phyloP scores from a whole-genome alignment of 176 grass and related monocot species.

The Poa annua region DNA sequence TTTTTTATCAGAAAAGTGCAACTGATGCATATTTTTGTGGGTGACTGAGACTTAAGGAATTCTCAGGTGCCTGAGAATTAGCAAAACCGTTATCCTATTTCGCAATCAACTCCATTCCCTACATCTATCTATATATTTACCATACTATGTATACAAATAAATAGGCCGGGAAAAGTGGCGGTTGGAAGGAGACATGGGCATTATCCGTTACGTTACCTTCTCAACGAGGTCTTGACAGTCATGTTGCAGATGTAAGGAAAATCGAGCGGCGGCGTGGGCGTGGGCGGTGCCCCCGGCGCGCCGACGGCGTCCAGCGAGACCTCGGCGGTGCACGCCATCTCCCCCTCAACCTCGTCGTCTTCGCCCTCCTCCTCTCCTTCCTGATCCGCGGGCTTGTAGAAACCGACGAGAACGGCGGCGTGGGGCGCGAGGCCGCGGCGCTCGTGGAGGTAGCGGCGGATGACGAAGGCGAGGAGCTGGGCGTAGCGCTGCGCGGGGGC shows the following conservation, averaged over 20 bases:
- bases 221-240: constrained; percentile 73
- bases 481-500: constrained; percentile 59
- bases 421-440: constrained; percentile 66
- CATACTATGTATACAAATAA: neutral
- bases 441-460: constrained; percentile 70
- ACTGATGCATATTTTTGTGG: too few relatives aligned
- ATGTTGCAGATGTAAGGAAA: constrained; percentile 97
- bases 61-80: too few relatives aligned
- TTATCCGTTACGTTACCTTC: constrained; percentile 73
- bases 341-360: constrained; percentile 16
- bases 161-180: neutral
- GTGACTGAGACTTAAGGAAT: too few relatives aligned
- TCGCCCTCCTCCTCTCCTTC: neutral
- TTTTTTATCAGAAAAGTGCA: too few relatives aligned
- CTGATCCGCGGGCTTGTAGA: constrained; percentile 44
- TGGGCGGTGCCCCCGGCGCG: constrained; percentile 67
- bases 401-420: constrained; percentile 70
- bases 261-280: constrained; percentile 63
- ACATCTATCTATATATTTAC: neutral
- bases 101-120: neutral
- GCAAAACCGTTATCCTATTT: neutral
- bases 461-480: constrained; percentile 68
- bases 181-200: neutral
- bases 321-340: constrained; percentile 85
- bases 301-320: constrained; percentile 75